Conservation (phyloP, 2,329 filamentous ascomycete species). For the Colletotrichum salicis region DNA sequence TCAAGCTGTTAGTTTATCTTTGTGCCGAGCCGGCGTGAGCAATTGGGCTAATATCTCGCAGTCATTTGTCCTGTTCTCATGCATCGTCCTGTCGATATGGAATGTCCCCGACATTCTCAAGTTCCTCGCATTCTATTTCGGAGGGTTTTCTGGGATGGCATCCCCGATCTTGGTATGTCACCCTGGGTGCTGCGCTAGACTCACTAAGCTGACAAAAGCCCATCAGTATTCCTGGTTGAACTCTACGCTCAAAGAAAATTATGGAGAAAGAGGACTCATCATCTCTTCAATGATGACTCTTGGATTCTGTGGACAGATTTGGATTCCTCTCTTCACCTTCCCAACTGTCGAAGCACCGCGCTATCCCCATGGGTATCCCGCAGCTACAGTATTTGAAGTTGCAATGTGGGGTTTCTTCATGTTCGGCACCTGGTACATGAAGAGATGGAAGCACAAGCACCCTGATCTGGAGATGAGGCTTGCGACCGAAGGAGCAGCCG, state of each 20-base stretch:
- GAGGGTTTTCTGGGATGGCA: slow-evolving; percentile 44
- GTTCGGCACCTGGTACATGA: slow-evolving; percentile 42
- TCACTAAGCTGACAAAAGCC: not conserved
- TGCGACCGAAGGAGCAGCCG: not conserved
- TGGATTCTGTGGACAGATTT: slow-evolving; percentile 45
- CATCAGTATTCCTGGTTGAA: slow-evolving; percentile 45
- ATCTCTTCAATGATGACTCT: slow-evolving; percentile 49
- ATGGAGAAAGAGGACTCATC: slow-evolving; percentile 45
- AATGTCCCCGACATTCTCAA: slow-evolving; percentile 43
- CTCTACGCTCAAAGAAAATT: slow-evolving; percentile 44
- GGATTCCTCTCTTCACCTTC: slow-evolving; percentile 44
- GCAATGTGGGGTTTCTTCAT: slow-evolving; percentile 43
- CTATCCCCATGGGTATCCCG: slow-evolving; percentile 42
- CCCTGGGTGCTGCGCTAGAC: not conserved
- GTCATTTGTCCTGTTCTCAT: slow-evolving; percentile 41
- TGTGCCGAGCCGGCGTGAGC: fast-evolving
- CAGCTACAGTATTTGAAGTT: slow-evolving; percentile 40
- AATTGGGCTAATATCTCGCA: not conserved
- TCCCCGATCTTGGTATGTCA: slow-evolving; percentile 40
- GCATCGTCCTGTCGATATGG: slow-evolving; percentile 44
- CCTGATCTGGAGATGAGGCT: slow-evolving; percentile 39
- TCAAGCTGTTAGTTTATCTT: slow-evolving; percentile 30
- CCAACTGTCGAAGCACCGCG: slow-evolving; percentile 42
- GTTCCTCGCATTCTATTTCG: slow-evolving; percentile 46
- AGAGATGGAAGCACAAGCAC: slow-evolving; percentile 40